Base-by-base conservation (phyloP, 768 basidiomycete genomes). In the Cytidiella melzeri region DNA sequence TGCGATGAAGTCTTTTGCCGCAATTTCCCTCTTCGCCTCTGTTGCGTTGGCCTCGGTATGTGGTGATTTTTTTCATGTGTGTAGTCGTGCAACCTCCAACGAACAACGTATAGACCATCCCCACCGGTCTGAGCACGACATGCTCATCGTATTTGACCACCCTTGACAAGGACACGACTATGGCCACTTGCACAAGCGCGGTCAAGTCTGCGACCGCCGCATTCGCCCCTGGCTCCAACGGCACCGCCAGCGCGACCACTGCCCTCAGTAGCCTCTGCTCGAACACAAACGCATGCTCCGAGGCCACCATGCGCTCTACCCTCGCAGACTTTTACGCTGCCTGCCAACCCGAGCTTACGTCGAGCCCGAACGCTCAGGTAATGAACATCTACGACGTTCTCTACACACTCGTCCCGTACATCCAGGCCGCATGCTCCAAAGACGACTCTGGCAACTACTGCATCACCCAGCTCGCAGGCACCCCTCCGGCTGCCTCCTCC, bases 361-460 rank as follows among this genome's bases (percentile, higher is more conserved):
- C 75, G 9, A 60, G 48, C 42, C 61, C 69, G 41, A 77, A 75
- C 54, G 1, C 40, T 1, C 63, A 72, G 21, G 86, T 96, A 41
- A 63, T 79, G 63, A 57, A 66, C 23, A 67, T 77, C 1, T 99
- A 98, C 69, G 94, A 97, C 62, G 70, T 81, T 25, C 69, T 97
- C 24, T 99, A 91, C 70, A 55, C 74, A 51, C 55, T 94, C 40
- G 53, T 62, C 10, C 92, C 93, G 6, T 63, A 95, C 62, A 69
- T 69, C 53, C 56, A 63, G 5, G 83, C 92, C 23, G 62, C 90
- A 25, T 97, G 94, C 69, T 57, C 84, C 41, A 87, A 89, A 74
- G 80, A 87, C 59, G 80, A 83, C 59, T 69, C 59, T 41, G 83
- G 80, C 26, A 69, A 73, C 34, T 96, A 76, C 68, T 98, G 95